Evolutionary conservation across 768 basidiomycete species (phyloP).

Genomic region (Candolleomyces eurysporus): DNA sequence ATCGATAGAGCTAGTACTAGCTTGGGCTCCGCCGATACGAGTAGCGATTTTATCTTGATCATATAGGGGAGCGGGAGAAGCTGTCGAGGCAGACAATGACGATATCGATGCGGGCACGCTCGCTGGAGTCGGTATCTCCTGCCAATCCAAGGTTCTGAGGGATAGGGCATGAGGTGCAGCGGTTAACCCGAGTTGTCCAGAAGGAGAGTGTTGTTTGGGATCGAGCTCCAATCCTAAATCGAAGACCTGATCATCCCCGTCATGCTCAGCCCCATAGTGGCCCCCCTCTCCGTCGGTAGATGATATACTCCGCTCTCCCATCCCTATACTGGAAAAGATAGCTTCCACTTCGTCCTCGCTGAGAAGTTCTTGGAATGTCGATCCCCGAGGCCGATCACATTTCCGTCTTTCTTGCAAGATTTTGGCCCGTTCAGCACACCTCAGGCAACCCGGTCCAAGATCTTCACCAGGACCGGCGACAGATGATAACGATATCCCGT

Average conservation of each 20-base stretch:
- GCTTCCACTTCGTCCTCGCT: slow-evolving; percentile 10
- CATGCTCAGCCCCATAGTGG: slow-evolving; percentile 23
- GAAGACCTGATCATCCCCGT: slow-evolving; percentile 15
- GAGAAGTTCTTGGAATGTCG: background rate
- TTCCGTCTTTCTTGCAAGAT: slow-evolving; percentile 3
- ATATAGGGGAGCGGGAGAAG: background rate
- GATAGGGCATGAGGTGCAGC: too few species aligned
- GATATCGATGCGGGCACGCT: too few species aligned
- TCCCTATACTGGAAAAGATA: slow-evolving; percentile 10
- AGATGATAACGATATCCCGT: background rate
- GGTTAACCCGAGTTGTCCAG: background rate
- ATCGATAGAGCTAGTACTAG: too few species aligned
- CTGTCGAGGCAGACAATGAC: too few species aligned
- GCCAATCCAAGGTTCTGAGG: too few species aligned
- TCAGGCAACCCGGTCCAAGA: slow-evolving; percentile 1
- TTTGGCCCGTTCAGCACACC: slow-evolving; percentile 19
- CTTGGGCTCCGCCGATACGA: too few species aligned
- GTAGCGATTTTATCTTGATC: too few species aligned
- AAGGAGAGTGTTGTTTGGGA: background rate
- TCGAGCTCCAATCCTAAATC: slow-evolving; percentile 28
- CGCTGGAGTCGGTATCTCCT: too few species aligned
- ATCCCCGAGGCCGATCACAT: slow-evolving; percentile 8
- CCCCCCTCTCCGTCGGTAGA: slow-evolving; percentile 21
- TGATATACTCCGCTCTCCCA: slow-evolving; percentile 10
- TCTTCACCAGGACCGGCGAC: background rate